Base-by-base conservation (phyloP, 805 yeast genomes). In the Debaryomyces maramus region DNA sequence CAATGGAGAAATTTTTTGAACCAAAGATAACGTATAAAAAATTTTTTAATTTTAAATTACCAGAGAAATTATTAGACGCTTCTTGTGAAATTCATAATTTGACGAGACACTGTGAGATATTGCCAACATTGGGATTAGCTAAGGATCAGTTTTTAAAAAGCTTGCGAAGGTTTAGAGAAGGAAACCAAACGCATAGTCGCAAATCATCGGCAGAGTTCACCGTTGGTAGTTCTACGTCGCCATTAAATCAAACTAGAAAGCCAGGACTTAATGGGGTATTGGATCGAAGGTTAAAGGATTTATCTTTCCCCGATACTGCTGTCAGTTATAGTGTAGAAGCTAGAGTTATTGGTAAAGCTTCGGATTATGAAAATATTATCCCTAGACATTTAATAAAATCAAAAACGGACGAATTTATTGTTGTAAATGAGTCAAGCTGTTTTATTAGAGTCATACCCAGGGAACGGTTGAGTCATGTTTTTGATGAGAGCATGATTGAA, bases 51-150 rank as follows among this genome's bases (percentile, higher is more conserved):
- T 70, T 70, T 50, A 50, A 65, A 28, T 47, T 70, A 7, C 75
- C 75, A 8, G 70, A 67, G 18, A 64, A 62, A 41, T 53, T 70
- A 31, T 51, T 70, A 29, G 75, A 70, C 40, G 72, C 64, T 41
- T 52, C 62, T 6, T 70, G 75, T 45, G 68, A 60, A 20, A 24
- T 42, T 8, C 73, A 69, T 48, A 58, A 53, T 39, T 53, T 70
- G 27, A 52, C 56, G 13, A 48, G 54, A 6, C 74, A 70, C 46
- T 56, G 63, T 4, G 61, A 60, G 36, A 43, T 69, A 9, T 72
- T 70, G 1, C 65, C 74, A 6, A 60, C 63, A 19, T 38, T 69
- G n/a, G 75, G 75, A 0, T 46, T 55, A 9, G 52, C 68, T 3
- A 47, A 63, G 18, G 53, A 54, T 34, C 37, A 45, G 4, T 59